Percentiles rank a stretch among this genome's conserved stretches.
Evolutionary conservation across 1,284 basidiomycete genomes (phyloP).

Genomic region (Tilletia caries): DNA sequence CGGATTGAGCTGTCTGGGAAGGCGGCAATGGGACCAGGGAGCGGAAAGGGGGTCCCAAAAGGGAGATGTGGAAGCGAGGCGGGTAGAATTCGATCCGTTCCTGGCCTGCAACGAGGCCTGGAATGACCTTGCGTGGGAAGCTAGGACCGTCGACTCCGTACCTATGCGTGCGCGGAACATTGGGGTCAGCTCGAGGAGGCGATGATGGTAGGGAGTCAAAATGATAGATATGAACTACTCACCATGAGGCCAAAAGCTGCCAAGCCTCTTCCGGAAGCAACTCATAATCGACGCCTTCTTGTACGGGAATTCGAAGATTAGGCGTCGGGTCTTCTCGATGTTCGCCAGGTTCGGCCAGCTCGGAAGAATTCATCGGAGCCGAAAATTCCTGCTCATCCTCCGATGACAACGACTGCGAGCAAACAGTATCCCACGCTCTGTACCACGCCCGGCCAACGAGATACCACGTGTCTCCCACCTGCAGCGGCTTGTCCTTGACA

Average conservation of each 20-base stretch:
- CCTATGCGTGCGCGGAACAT: constrained; percentile 36
- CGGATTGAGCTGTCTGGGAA: constrained; percentile 36
- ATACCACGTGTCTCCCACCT: constrained; percentile 70
- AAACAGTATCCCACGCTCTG: constrained; percentile 69
- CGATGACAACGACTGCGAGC: constrained; percentile 49
- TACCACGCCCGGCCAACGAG: constrained; percentile 71
- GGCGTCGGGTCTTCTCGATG: constrained; percentile 24
- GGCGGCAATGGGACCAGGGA: constrained; percentile 22
- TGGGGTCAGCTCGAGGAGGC: constrained; percentile 17
- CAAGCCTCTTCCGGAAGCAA: constrained; percentile 73
- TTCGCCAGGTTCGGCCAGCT: constrained; percentile 59
- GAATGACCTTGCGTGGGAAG: constrained; percentile 68
- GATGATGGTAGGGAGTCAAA: too few relatives aligned
- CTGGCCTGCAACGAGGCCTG: constrained; percentile 52
- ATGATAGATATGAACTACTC: too few relatives aligned
- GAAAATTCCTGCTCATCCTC: constrained; percentile 60
- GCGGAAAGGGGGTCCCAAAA: constrained; percentile 39
- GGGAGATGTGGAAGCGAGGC: constrained; percentile 65
- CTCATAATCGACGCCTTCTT: constrained; percentile 73
- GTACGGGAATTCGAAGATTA: constrained; percentile 52
- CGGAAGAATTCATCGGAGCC: constrained; percentile 71
- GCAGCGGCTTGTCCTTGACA: constrained; percentile 57
- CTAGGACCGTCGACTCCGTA: constrained; percentile 65
- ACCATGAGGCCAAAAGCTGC: constrained; percentile 65
- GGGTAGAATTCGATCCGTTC: constrained; percentile 75